A percentile compares a stretch with the other conserved stretches of the same genome.
phyloP scores from a whole-genome alignment of 31 red algal genomes.

The Odonthalia washingtoniensis region DNA sequence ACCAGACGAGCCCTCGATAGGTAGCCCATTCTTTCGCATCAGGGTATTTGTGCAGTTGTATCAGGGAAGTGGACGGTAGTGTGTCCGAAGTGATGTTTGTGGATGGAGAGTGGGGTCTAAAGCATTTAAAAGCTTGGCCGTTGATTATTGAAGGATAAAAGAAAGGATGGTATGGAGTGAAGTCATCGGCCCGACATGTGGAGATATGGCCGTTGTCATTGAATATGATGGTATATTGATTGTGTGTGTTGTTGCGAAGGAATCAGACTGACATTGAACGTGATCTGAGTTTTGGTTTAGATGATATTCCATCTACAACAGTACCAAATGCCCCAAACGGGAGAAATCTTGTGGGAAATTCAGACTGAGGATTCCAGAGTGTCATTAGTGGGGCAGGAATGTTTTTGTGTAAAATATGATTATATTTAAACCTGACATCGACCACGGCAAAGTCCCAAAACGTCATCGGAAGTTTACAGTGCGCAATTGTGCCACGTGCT shows the following conservation, averaged over 20 bases:
- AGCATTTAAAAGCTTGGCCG: not conserved
- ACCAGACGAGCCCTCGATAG: too few species aligned
- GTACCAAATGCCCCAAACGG: too few species aligned
- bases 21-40: not conserved
- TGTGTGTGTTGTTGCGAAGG: not conserved
- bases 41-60: not conserved
- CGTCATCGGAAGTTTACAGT: not conserved
- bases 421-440: not conserved
- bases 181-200: not conserved
- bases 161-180: not conserved
- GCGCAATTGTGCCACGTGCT: not conserved
- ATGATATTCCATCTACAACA: not conserved
- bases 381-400: not conserved
- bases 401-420: not conserved
- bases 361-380: not conserved
- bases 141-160: not conserved
- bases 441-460: not conserved
- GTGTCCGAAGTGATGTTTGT: not conserved
- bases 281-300: not conserved
- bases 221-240: not conserved
- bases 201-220: not conserved
- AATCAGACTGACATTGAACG: not conserved
- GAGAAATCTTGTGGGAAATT: not conserved
- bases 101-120: not conserved
- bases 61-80: not conserved